Evolutionary conservation across 768 basidiomycete genomes (phyloP).

Genomic region (Mycena crocata): DNA sequence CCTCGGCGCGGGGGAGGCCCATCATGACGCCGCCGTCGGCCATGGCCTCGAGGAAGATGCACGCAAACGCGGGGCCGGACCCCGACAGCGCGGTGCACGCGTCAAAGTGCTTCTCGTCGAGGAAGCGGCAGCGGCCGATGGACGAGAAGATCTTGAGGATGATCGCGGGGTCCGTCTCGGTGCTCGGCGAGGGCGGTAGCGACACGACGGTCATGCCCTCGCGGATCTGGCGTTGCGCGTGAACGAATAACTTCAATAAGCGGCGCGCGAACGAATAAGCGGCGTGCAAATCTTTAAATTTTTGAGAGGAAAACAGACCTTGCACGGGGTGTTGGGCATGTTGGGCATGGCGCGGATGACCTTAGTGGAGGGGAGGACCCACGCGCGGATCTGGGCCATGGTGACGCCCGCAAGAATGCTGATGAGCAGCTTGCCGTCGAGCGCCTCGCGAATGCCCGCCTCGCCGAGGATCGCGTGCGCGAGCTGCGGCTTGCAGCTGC

Average conservation of each 20-base stretch:
- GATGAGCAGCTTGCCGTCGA: conserved; percentile 92
- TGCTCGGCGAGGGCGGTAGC: conserved; percentile 62
- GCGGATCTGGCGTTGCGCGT: conserved; percentile 87
- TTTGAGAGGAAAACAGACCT: conserved; percentile 57
- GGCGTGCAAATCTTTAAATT: too few species aligned
- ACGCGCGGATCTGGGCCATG: conserved; percentile 78
- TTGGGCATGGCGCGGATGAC: conserved; percentile 99
- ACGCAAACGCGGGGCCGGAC: conserved; percentile 96
- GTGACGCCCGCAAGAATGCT: conserved; percentile 99
- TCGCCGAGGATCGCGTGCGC: conserved; percentile 80
- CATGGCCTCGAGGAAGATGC: conserved; percentile 98
- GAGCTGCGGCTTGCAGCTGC: conserved; percentile 94
- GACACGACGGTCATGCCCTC: conserved; percentile 99
- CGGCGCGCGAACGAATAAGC: too few species aligned
- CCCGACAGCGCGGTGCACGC: conserved; percentile 97
- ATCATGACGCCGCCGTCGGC: conserved; percentile 99
- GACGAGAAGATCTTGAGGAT: conserved; percentile 96
- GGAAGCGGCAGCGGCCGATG: conserved; percentile 94
- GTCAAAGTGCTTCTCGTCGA: conserved; percentile 99
- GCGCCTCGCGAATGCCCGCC: conserved; percentile 82
- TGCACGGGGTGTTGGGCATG: conserved; percentile 95
- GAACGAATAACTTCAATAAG: too few species aligned
- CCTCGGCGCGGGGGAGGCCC: conserved; percentile 95
- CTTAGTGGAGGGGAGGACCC: conserved; percentile 82
- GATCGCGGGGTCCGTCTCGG: conserved; percentile 72